A percentile compares a stretch with the other conserved stretches of the same genome.
Evolutionary conservation across 106 monocot species (phyloP).

Genomic region (Apostasia shenzhenica): DNA sequence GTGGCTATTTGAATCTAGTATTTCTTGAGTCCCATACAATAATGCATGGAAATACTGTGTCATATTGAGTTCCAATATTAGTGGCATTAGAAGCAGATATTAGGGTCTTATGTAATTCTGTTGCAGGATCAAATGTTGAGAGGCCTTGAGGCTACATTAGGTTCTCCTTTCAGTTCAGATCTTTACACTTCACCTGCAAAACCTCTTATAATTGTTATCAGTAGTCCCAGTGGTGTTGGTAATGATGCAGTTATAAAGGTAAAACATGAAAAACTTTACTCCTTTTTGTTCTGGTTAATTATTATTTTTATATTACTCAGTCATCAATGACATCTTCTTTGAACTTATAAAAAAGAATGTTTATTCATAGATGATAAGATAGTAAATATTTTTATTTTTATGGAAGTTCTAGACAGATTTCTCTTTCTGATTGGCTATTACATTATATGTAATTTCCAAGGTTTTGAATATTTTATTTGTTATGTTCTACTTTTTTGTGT

Average conservation of each 20-base stretch:
- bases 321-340: neutral
- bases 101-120: neutral
- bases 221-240: constrained; percentile 94
- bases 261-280: neutral
- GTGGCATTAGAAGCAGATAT: neutral
- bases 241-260: constrained; percentile 99
- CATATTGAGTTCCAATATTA: no score
- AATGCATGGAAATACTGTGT: neutral
- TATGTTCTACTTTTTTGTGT: no score
- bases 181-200: constrained; percentile 54
- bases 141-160: constrained; percentile 73
- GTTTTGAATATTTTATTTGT: no score
- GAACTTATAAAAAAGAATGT: no score
- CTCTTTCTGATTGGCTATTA: neutral
- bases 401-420: neutral
- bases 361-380: neutral
- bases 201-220: constrained; percentile 84
- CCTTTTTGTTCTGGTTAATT: neutral
- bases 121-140: constrained; percentile 61
- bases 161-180: constrained; percentile 78
- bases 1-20: no score
- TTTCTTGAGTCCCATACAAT: no score
- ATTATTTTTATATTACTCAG: neutral
- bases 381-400: neutral
- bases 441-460: no score